phyloP scores from a whole-genome alignment of 2,329 filamentous ascomycete genomes.

The Sclerotinia minor region DNA sequence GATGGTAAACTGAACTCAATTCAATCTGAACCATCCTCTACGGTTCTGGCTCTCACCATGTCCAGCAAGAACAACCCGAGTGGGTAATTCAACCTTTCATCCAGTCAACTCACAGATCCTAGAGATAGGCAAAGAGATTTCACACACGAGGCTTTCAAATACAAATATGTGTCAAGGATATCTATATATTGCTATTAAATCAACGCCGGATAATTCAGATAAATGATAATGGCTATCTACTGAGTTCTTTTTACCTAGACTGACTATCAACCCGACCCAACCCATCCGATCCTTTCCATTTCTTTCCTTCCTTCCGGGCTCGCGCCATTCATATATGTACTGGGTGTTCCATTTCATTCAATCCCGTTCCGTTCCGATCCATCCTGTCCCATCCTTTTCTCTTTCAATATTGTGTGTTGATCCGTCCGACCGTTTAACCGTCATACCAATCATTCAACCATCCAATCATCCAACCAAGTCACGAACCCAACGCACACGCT shows the following conservation, averaged over 20 bases:
- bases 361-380: too few species aligned
- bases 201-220: background rate
- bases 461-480: slow-evolving; percentile 3
- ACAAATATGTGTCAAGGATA: background rate
- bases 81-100: background rate
- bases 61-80: background rate
- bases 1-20: too few species aligned
- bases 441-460: background rate
- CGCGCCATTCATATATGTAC: slow-evolving; percentile 17
- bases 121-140: background rate
- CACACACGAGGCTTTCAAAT: background rate
- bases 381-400: background rate
- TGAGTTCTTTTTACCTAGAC: background rate
- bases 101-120: too few species aligned
- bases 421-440: background rate
- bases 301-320: slow-evolving; percentile 17
- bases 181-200: slow-evolving; percentile 1
- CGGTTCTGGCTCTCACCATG: too few species aligned
- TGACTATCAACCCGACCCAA: background rate
- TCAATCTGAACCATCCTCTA: background rate
- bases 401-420: background rate
- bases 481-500: background rate
- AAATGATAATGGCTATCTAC: slow-evolving; percentile 13
- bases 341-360: background rate
- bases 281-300: background rate